Percentiles rank a stretch among this genome's conserved stretches.
phyloP scores from a whole-genome alignment of 306 rosid species.

The Acacia acuminata region DNA sequence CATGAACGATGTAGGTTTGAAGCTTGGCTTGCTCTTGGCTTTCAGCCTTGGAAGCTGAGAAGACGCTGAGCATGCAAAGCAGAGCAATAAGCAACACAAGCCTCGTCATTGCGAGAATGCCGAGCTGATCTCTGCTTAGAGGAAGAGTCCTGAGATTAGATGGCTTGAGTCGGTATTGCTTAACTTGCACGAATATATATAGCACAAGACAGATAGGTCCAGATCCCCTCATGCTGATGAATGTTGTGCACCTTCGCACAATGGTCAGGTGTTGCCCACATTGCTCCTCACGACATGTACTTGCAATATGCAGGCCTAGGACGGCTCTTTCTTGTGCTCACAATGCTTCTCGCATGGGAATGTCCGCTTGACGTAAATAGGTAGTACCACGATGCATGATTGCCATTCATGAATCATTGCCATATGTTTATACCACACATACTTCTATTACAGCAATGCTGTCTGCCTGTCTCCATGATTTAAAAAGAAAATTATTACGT shows the following conservation, averaged over 20 bases:
- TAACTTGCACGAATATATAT: slow-evolving; percentile 26
- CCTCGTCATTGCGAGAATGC: neutral
- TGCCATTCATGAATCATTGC: neutral
- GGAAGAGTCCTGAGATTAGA: neutral
- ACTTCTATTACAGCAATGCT: neutral
- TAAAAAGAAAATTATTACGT: neutral
- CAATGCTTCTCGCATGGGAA: neutral
- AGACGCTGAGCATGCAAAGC: slow-evolving; percentile 28
- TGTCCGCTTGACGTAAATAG: neutral
- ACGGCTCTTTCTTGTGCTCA: slow-evolving; percentile 1
- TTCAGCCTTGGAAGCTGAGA: slow-evolving; percentile 24
- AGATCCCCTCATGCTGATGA: no score
- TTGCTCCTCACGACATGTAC: neutral
- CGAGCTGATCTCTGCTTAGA: neutral
- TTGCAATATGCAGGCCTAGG: slow-evolving; percentile 17
- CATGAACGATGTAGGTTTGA: slow-evolving; percentile 55
- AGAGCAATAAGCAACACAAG: slow-evolving; percentile 33
- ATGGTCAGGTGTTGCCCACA: neutral
- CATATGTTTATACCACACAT: neutral
- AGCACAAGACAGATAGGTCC: slow-evolving; percentile 7
- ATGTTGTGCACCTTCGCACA: neutral
- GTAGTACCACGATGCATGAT: neutral
- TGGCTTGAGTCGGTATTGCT: neutral
- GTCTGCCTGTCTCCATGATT: neutral
- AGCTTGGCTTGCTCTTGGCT: slow-evolving; percentile 21